phyloP scores from a whole-genome alignment of 1,139 yeast species.

The Geotrichum europaeum region DNA sequence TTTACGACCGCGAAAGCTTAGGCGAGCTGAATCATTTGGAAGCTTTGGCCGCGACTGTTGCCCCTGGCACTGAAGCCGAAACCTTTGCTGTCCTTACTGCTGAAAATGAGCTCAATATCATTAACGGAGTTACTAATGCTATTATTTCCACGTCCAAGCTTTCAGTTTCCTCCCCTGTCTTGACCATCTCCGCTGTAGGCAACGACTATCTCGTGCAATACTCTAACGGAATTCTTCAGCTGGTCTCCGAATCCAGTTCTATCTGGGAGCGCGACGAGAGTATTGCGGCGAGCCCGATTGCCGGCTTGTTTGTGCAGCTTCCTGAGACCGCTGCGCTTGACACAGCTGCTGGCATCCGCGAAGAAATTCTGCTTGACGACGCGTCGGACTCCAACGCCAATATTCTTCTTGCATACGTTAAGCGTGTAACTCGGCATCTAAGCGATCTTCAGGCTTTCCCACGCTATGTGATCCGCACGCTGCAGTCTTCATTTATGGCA shows the following conservation, averaged over 20 bases:
- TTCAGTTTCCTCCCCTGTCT: not conserved
- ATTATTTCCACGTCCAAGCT: not conserved
- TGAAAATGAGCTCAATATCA: not conserved
- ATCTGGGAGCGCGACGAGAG: slow-evolving; percentile 48
- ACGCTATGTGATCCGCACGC: not conserved
- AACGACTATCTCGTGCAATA: slow-evolving; percentile 13
- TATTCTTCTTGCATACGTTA: slow-evolving; percentile 40
- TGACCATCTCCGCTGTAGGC: not conserved
- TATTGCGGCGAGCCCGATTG: slow-evolving; percentile 36
- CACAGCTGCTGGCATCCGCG: slow-evolving; percentile 17
- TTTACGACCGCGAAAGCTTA: not conserved
- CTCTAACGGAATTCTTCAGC: slow-evolving; percentile 17
- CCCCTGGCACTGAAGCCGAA: slow-evolving; percentile 4
- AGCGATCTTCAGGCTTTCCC: slow-evolving; percentile 20
- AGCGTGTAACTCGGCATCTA: slow-evolving; percentile 40
- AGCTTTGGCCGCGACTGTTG: not conserved
- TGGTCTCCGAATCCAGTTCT: not conserved
- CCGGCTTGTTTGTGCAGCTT: slow-evolving; percentile 11
- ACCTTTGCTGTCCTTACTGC: slow-evolving; percentile 3
- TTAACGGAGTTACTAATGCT: not conserved
- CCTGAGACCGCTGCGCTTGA: slow-evolving; percentile 32
- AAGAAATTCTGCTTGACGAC: slow-evolving; percentile 41
- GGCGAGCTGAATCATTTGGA: slow-evolving; percentile 1
- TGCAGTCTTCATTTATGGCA: not conserved
- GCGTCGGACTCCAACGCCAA: slow-evolving; percentile 26